Conservation (phyloP, 306 rosid species). For the Quercus variabilis region DNA sequence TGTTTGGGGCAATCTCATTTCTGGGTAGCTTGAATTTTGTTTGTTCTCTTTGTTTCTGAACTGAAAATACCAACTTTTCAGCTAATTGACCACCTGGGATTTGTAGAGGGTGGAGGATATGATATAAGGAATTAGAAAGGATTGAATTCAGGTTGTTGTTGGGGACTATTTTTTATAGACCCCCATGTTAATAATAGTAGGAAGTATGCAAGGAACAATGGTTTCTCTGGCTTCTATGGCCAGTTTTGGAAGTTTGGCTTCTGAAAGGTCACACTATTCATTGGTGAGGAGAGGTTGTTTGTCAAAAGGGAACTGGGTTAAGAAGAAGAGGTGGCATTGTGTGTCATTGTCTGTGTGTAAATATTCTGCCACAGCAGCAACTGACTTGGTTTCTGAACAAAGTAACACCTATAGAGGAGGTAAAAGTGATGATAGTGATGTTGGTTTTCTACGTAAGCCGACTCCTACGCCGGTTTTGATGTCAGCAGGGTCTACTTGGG, state of each 20-base stretch:
- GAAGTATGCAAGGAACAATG: conserved; percentile 78
- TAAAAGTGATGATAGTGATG: conserved; percentile 46
- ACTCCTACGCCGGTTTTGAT: conserved; percentile 78
- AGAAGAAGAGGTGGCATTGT: conserved; percentile 67
- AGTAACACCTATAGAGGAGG: conserved; percentile 34
- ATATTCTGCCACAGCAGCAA: conserved; percentile 71
- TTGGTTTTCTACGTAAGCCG: conserved; percentile 77
- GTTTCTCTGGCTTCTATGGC: conserved; percentile 71
- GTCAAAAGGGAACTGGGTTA: conserved; percentile 50
- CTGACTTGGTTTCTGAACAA: conserved; percentile 83
- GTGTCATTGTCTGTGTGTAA: conserved; percentile 75
- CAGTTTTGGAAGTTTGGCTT: conserved; percentile 60
- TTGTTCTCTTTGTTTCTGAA: not conserved
- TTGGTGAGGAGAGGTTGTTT: conserved; percentile 62
- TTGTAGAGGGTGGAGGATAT: conserved; percentile 4
- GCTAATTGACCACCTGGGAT: not conserved
- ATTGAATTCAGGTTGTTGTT: conserved; percentile 13
- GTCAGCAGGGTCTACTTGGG: conserved; percentile 45
- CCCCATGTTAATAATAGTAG: conserved; percentile 52
- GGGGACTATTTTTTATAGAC: conserved; percentile 7
- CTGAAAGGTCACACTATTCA: conserved; percentile 57
- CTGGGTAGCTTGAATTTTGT: conserved; percentile 37
- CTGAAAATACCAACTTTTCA: not conserved
- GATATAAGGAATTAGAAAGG: conserved; percentile 14
- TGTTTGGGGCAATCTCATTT: conserved; percentile 12